phyloP scores from a whole-genome alignment of 306 rosid genomes.

The Geum urbanum region DNA sequence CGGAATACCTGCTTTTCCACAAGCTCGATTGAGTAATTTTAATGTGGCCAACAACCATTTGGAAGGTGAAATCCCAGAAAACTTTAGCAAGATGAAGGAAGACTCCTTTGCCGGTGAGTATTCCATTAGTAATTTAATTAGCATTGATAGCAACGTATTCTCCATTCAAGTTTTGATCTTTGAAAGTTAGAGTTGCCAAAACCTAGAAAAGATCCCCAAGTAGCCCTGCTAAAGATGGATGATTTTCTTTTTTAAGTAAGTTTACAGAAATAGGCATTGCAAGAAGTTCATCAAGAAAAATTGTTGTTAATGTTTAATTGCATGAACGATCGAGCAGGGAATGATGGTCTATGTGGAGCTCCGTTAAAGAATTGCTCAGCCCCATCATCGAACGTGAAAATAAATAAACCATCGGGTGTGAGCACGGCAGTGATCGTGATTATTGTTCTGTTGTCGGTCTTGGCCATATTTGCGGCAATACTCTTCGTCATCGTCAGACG shows the following conservation, averaged over 20 bases:
- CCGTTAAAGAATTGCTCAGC: conserved; percentile 46
- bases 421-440: conserved; percentile 37
- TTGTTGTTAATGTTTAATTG: neutral
- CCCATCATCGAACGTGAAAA: neutral
- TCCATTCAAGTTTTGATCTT: too few species aligned
- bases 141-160: neutral
- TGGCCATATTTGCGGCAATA: conserved; percentile 32
- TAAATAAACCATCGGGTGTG: conserved; percentile 25
- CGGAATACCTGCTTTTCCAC: conserved; percentile 39
- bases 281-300: too few species aligned
- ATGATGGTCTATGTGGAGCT: conserved; percentile 62
- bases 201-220: too few species aligned
- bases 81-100: conserved; percentile 22
- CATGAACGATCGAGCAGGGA: conserved; percentile 45
- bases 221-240: too few species aligned
- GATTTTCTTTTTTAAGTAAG: too few species aligned
- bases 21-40: conserved; percentile 23
- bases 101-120: conserved; percentile 54
- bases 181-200: too few species aligned
- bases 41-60: conserved; percentile 54
- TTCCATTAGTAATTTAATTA: neutral
- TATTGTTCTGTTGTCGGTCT: conserved; percentile 40
- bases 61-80: conserved; percentile 50
- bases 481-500: conserved; percentile 36
- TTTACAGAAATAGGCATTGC: too few species aligned